Percentiles rank a stretch among this genome's conserved stretches.
Evolutionary conservation across 441 rosid genomes (phyloP).

Genomic region (Croton laevigatus): DNA sequence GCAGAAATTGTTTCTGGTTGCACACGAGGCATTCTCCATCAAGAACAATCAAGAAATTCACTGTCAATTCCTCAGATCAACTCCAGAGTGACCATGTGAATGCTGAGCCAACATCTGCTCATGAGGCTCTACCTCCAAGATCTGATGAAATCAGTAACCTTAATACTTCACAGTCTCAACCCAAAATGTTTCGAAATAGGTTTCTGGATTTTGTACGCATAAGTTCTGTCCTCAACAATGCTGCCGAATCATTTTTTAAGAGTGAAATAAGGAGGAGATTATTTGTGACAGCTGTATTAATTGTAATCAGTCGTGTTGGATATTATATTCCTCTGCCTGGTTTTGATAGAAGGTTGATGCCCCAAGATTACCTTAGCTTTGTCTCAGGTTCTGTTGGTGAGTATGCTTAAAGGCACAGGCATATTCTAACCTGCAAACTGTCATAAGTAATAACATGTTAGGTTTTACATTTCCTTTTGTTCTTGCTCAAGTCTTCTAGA

Average conservation of each 20-base stretch:
- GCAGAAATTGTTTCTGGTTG: conserved; percentile 23
- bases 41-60: conserved; percentile 29
- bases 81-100: conserved; percentile 33
- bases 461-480: not conserved
- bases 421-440: conserved; percentile 5
- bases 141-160: conserved; percentile 28
- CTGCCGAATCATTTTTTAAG: conserved; percentile 80
- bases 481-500: not conserved
- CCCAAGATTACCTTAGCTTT: conserved; percentile 90
- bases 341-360: conserved; percentile 80
- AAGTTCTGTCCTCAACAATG: conserved; percentile 65
- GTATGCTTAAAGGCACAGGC: conserved; percentile 18
- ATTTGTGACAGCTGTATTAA: conserved; percentile 67
- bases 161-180: conserved; percentile 28
- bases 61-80: conserved; percentile 45
- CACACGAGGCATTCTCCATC: conserved; percentile 25
- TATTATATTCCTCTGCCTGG: conserved; percentile 94
- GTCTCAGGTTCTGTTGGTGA: conserved; percentile 87
- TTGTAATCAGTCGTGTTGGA: conserved; percentile 80
- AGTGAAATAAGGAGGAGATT: conserved; percentile 89
- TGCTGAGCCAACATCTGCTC: conserved; percentile 36
- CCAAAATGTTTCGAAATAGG: conserved; percentile 65
- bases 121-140: conserved; percentile 34
- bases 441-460: not conserved
- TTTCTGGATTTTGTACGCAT: conserved; percentile 68